A percentile compares a stretch with the other conserved stretches of the same genome.
These are phyloP conservation scores for Platanus orientalis DNA, from an alignment of 164 flowering plant species.

Conservation along the genomic window DNA sequence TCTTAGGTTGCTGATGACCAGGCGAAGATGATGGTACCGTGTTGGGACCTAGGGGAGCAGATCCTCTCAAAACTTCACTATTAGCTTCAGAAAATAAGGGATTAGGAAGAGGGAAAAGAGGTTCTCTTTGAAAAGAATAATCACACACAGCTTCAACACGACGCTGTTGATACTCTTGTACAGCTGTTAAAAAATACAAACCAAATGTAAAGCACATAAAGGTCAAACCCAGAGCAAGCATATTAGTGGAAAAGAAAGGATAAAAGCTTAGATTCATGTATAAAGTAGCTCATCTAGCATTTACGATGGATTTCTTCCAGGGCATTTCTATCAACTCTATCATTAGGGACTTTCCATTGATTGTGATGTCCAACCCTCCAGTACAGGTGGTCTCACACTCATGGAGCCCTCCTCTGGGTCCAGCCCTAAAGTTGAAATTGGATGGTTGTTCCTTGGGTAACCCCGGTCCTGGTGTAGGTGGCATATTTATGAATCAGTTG, in stretches of 20 bases:
- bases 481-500: no score
- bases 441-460: no score
- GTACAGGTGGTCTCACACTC: no score
- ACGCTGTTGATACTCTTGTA: slow-evolving; percentile 37
- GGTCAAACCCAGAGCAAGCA: slow-evolving; percentile 12
- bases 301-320: no score
- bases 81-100: slow-evolving; percentile 23
- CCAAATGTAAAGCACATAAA: slow-evolving; percentile 10
- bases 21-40: slow-evolving; percentile 26
- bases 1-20: slow-evolving; percentile 45
- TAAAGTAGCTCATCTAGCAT: no score
- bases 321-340: no score
- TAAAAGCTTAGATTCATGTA: background rate
- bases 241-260: background rate
- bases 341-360: no score
- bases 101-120: slow-evolving; percentile 61
- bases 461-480: no score
- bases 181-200: slow-evolving; percentile 45
- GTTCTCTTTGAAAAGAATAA: slow-evolving; percentile 41
- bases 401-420: no score
- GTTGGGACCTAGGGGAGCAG: slow-evolving; percentile 12
- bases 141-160: slow-evolving; percentile 36
- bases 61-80: slow-evolving; percentile 22
- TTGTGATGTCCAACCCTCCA: no score
- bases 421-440: no score